Evolutionary conservation across 208 protist genomes (phyloP), one percentile per base, ranked within the genome.

Genomic region (Wallacemonas sp.): DNA sequence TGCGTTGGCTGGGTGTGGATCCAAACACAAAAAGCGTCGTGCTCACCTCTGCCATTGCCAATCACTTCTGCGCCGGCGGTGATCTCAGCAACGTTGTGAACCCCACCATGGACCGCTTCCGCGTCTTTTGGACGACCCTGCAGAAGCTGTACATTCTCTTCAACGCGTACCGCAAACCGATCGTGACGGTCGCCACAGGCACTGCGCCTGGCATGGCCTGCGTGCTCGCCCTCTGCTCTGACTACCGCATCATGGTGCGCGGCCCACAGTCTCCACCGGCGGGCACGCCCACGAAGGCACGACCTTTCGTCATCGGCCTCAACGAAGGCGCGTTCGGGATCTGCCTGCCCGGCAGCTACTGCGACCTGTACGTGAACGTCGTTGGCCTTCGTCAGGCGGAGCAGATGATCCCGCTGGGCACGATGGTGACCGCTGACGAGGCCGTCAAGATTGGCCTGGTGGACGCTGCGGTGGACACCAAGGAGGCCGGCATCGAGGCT

Each of bases 321-420:
- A 81, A 83, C 54, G 80, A 86, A 38, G 76, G 73, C n/a, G 78
- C 68, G 30, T 61, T 83, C 32, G 80, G 80, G n/a, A 72, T 86
- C 26, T 55, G 78, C 47, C 34, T 74, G 6, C 80, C 80, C 8
- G 33, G 62, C 17, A 83, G 76, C 72, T 61, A 78, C 19, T 54
- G 72, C 4, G 58, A 56, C 5, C 47, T 61, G 2, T 92, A 93
- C 69, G 70, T 73, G 5, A 85, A 95, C 60, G 49, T 90, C 3
- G 33, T 95, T 27, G 80, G 86, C 44, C 78, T 74, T 1, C 80
- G 85, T 12, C 33, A 58, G 55, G 86, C 83, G 21, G 88, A 95
- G 77, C 64, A 71, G 23, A 84, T 92, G 79, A 81, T 95, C 26
- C 80, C 85, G 68, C 78, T 83, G 2, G 88, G 88, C 16, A 83